phyloP scores from a whole-genome alignment of 306 rosid species.

The Cercis canadensis region DNA sequence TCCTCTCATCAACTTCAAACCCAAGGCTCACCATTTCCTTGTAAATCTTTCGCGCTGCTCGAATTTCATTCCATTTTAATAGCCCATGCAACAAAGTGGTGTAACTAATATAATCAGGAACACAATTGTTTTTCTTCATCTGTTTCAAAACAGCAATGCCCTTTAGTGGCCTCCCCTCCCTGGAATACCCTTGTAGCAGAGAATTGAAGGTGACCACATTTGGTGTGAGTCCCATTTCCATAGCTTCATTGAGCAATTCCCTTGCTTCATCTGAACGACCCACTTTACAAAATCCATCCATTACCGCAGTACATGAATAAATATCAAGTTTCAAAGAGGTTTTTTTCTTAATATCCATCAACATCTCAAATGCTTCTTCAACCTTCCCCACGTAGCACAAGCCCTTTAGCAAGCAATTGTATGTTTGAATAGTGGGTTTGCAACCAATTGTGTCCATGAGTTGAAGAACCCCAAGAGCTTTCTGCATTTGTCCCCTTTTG shows the following conservation, averaged over 20 bases:
- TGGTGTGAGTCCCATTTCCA: conserved; percentile 58
- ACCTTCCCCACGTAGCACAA: conserved; percentile 82
- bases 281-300: conserved; percentile 88
- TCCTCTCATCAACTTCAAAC: conserved; percentile 52
- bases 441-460: conserved; percentile 50
- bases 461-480: conserved; percentile 68
- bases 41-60: conserved; percentile 47
- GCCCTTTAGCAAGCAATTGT: conserved; percentile 85
- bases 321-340: conserved; percentile 53
- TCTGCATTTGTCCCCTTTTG: conserved; percentile 68
- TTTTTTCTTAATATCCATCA: conserved; percentile 51
- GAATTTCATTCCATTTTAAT: conserved; percentile 65
- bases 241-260: conserved; percentile 69
- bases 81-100: conserved; percentile 74
- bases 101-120: conserved; percentile 67
- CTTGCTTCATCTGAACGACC: conserved; percentile 80
- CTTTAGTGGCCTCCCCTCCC: conserved; percentile 74
- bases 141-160: conserved; percentile 56
- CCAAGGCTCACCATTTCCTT: conserved; percentile 67
- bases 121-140: conserved; percentile 65
- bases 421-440: conserved; percentile 50
- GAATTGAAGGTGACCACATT: conserved; percentile 70
- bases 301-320: conserved; percentile 68
- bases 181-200: conserved; percentile 71
- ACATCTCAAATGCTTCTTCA: conserved; percentile 77